phyloP scores from a whole-genome alignment of 805 yeast genomes.

The Candida chauliodis region DNA sequence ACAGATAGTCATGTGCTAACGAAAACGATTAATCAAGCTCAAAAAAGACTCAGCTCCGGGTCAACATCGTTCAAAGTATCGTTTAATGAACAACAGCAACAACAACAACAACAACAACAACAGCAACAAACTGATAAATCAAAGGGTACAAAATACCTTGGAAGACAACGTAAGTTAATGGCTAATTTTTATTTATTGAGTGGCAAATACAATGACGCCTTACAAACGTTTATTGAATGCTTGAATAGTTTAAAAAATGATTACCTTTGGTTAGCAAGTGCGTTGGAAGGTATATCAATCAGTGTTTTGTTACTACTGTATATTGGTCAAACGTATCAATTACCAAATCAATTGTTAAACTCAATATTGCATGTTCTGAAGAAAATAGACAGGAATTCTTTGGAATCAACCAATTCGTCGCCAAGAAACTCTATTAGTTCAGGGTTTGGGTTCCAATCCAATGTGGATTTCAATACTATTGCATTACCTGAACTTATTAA shows the following conservation, averaged over 20 bases:
- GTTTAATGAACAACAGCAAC: slow-evolving; percentile 14
- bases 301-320: slow-evolving; percentile 59
- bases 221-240: slow-evolving; percentile 74
- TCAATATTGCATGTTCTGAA: slow-evolving; percentile 26
- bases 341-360: slow-evolving; percentile 37
- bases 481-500: slow-evolving; percentile 33
- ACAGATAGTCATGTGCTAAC: slow-evolving; percentile 46
- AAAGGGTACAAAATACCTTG: slow-evolving; percentile 48
- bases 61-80: slow-evolving; percentile 34
- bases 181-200: slow-evolving; percentile 78
- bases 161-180: slow-evolving; percentile 70
- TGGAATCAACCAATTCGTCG: slow-evolving; percentile 14
- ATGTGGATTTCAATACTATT: slow-evolving; percentile 24
- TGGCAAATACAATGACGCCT: slow-evolving; percentile 72
- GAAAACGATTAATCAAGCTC: slow-evolving; percentile 38
- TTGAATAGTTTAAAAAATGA: slow-evolving; percentile 62
- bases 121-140: slow-evolving; percentile 19
- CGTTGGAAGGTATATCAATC: slow-evolving; percentile 78
- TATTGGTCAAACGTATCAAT: slow-evolving; percentile 49
- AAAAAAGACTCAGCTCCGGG: slow-evolving; percentile 41
- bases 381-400: slow-evolving; percentile 4
- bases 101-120: too few relatives aligned
- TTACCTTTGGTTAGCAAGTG: slow-evolving; percentile 81
- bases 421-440: slow-evolving; percentile 35
- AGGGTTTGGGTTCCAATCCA: slow-evolving; percentile 10